These are phyloP conservation scores for Guyanaporus albipodus DNA, from an alignment of 768 basidiomycete genomes.

Conservation along the genomic window DNA sequence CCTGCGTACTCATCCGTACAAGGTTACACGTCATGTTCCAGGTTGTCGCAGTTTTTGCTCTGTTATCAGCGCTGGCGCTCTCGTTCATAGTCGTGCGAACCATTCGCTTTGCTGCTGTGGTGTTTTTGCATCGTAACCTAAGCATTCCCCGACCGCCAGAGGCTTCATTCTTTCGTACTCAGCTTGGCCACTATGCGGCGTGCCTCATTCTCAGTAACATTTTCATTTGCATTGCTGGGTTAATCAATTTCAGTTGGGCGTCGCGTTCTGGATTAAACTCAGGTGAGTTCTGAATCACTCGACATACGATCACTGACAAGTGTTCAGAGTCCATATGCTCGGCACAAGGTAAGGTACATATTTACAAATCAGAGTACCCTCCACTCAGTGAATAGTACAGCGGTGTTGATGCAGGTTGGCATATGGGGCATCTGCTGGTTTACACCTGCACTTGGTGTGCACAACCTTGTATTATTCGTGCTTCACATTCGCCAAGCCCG, in stretches of 20 bases:
- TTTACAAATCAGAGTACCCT: not conserved
- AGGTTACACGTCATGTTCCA: constrained; percentile 8
- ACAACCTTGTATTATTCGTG: constrained; percentile 65
- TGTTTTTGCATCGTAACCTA: constrained; percentile 26
- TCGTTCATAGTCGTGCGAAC: constrained; percentile 46
- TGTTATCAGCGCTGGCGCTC: constrained; percentile 52
- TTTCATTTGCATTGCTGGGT: constrained; percentile 47
- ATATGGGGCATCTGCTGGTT: constrained; percentile 62
- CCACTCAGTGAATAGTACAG: constrained; percentile 30
- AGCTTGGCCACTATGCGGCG: constrained; percentile 64
- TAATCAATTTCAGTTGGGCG: constrained; percentile 53
- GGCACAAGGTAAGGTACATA: constrained; percentile 49
- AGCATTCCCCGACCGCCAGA: constrained; percentile 36
- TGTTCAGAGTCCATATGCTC: constrained; percentile 46
- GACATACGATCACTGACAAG: not conserved
- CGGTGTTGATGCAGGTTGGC: constrained; percentile 56
- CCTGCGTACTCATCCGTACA: not conserved
- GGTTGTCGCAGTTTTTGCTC: constrained; percentile 50
- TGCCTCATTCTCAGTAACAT: constrained; percentile 60
- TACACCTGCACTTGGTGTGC: constrained; percentile 58
- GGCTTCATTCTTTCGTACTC: constrained; percentile 65
- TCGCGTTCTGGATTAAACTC: constrained; percentile 39
- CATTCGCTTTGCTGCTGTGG: constrained; percentile 42
- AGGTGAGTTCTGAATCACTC: constrained; percentile 35
- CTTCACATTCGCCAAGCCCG: constrained; percentile 50